Conservation (phyloP, 306 rosid species). For the Quercus variabilis region DNA sequence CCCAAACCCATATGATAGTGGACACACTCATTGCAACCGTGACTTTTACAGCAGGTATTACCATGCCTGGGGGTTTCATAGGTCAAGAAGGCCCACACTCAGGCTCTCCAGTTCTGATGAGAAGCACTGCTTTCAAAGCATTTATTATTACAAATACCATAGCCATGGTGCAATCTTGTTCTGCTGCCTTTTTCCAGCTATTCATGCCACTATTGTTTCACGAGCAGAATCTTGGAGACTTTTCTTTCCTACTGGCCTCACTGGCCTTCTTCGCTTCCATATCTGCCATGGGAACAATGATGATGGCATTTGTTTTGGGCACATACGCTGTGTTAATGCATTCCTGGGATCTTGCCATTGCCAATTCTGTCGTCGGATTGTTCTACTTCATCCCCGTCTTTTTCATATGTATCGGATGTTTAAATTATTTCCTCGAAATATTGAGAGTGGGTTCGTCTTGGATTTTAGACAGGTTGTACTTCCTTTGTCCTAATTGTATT, state of each 20-base stretch:
- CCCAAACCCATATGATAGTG: neutral
- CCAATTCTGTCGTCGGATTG: neutral
- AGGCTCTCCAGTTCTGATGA: neutral
- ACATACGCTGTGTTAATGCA: neutral
- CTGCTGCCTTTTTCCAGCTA: neutral
- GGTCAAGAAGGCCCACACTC: neutral
- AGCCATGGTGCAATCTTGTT: neutral
- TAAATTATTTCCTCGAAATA: too few species aligned
- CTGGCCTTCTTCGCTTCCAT: neutral
- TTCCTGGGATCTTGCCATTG: neutral
- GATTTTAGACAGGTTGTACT: too few species aligned
- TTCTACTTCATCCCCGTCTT: neutral
- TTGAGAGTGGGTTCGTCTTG: too few species aligned
- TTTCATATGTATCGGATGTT: neutral
- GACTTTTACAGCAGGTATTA: neutral
- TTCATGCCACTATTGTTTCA: neutral
- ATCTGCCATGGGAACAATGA: neutral
- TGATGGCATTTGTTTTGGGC: neutral
- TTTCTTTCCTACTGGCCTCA: neutral
- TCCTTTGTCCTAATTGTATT: too few species aligned
- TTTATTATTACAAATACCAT: neutral
- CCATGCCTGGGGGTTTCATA: neutral
- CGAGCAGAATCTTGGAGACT: neutral
- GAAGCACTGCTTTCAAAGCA: neutral
- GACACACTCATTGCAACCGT: neutral